These are phyloP conservation scores for Macrotyloma uniflorum DNA, from an alignment of 306 rosid species.

Conservation along the genomic window DNA sequence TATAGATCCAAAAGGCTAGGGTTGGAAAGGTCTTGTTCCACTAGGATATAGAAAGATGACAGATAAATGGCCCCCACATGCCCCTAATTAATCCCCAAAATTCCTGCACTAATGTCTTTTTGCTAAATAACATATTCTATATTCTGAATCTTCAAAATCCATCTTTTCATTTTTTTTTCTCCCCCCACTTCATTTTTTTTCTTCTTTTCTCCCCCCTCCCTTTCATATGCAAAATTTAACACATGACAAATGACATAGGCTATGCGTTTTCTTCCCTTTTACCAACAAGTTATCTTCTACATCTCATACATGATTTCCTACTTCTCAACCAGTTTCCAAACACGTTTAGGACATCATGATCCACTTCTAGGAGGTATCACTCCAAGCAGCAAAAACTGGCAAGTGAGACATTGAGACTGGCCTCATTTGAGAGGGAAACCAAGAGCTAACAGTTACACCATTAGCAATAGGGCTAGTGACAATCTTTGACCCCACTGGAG, in stretches of 20 bases:
- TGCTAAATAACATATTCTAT: conserved; percentile 30
- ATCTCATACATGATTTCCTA: neutral
- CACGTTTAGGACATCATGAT: neutral
- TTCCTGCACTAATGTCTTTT: conserved; percentile 41
- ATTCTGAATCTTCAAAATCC: conserved; percentile 24
- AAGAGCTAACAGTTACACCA: conserved; percentile 42
- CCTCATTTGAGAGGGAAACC: conserved; percentile 71
- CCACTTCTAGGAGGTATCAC: conserved; percentile 53
- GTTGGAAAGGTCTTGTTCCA: conserved; percentile 45
- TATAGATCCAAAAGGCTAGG: conserved; percentile 53
- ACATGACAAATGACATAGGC: conserved; percentile 8
- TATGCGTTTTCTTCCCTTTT: no score
- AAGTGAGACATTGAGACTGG: conserved; percentile 65
- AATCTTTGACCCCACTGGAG: conserved; percentile 54
- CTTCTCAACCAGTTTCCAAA: neutral
- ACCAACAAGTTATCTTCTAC: neutral
- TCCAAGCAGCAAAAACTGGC: conserved; percentile 86
- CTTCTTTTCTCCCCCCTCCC: neutral
- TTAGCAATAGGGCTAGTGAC: conserved; percentile 37
- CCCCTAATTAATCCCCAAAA: conserved; percentile 44
- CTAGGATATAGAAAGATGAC: conserved; percentile 44
- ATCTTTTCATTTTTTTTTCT: neutral
- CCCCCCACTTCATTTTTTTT: neutral
- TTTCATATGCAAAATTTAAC: conserved; percentile 41
- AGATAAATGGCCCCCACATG: conserved; percentile 46